Conservation (phyloP, 495 filamentous ascomycete species). For the Penicillium daleae region DNA sequence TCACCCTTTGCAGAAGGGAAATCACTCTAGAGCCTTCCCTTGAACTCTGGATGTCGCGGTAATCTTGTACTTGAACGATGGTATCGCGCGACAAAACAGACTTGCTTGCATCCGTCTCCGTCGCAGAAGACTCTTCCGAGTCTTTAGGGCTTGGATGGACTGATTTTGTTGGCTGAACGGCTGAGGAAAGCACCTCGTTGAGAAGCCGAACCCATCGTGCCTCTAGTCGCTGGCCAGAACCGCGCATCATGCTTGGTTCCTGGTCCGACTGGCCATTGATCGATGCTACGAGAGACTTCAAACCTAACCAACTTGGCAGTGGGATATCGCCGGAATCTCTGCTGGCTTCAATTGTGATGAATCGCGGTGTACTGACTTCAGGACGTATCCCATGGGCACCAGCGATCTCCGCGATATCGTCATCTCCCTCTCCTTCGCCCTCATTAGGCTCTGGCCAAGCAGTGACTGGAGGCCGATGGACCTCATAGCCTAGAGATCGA, state of each 20-base stretch:
- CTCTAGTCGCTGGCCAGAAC: slow-evolving; percentile 28
- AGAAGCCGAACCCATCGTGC: slow-evolving; percentile 42
- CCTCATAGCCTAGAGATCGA: slow-evolving; percentile 70
- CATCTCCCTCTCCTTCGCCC: slow-evolving; percentile 46
- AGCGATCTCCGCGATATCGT: slow-evolving; percentile 41
- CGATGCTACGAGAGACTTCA: slow-evolving; percentile 44
- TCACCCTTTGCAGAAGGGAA: slow-evolving; percentile 65
- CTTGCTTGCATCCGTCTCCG: slow-evolving; percentile 17
- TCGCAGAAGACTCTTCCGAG: slow-evolving; percentile 9
- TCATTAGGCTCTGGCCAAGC: slow-evolving; percentile 42
- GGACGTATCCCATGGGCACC: slow-evolving; percentile 25
- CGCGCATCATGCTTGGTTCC: slow-evolving; percentile 20
- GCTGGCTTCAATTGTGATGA: slow-evolving; percentile 46
- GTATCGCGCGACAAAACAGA: slow-evolving; percentile 37
- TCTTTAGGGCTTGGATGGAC: slow-evolving; percentile 4
- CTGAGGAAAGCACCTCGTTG: slow-evolving; percentile 39
- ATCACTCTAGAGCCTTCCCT: slow-evolving; percentile 66
- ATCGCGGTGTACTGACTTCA: slow-evolving; percentile 32
- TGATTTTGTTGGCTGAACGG: slow-evolving; percentile 18
- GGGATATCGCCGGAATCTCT: slow-evolving; percentile 40
- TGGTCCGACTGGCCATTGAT: slow-evolving; percentile 39
- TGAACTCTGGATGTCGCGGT: slow-evolving; percentile 69
- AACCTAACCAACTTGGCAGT: slow-evolving; percentile 38
- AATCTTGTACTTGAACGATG: slow-evolving; percentile 84
- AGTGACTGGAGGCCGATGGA: slow-evolving; percentile 41